Percentiles rank a stretch among this genome's conserved stretches.
phyloP scores from a whole-genome alignment of 169 alveolate genomes.

The Plasmodium chabaudi region DNA sequence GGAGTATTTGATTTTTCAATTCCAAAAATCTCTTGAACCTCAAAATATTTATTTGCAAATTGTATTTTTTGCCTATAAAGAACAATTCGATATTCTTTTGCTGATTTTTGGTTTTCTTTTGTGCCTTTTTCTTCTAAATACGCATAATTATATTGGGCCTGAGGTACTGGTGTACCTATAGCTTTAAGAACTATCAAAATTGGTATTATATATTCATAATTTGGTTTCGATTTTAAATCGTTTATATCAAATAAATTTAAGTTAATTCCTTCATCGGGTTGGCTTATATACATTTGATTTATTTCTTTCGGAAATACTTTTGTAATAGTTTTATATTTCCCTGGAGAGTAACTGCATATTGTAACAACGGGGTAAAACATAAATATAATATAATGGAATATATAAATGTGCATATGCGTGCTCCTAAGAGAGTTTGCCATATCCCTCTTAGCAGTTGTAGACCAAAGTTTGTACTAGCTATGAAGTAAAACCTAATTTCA shows the following conservation, averaged over 20 bases:
- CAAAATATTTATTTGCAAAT: slow-evolving; percentile 41
- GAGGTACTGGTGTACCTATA: slow-evolving; percentile 52
- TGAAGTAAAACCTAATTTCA: neutral
- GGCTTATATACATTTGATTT: slow-evolving; percentile 50
- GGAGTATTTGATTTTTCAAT: slow-evolving; percentile 51
- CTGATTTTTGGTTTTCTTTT: slow-evolving; percentile 2
- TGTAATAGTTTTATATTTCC: slow-evolving; percentile 38
- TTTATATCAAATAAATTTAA: slow-evolving; percentile 34
- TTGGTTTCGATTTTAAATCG: slow-evolving; percentile 58
- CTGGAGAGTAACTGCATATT: slow-evolving; percentile 21
- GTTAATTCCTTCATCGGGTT: slow-evolving; percentile 53
- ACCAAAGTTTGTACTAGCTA: neutral
- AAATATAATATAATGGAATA: neutral
- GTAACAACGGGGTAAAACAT: neutral
- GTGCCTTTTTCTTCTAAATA: slow-evolving; percentile 48
- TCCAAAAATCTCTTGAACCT: slow-evolving; percentile 65
- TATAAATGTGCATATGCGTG: neutral
- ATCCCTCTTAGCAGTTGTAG: neutral
- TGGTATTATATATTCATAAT: slow-evolving; percentile 59
- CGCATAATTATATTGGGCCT: slow-evolving; percentile 54
- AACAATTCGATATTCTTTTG: slow-evolving; percentile 38
- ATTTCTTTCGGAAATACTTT: slow-evolving; percentile 29
- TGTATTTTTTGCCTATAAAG: slow-evolving; percentile 67
- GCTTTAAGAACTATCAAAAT: slow-evolving; percentile 51
- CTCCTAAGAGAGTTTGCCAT: too few relatives aligned